Percentiles rank a stretch among this genome's conserved stretches.
These are phyloP conservation scores for Alternaria hordeiaustralica DNA, from an alignment of 2,329 filamentous ascomycete species.

Conservation along the genomic window DNA sequence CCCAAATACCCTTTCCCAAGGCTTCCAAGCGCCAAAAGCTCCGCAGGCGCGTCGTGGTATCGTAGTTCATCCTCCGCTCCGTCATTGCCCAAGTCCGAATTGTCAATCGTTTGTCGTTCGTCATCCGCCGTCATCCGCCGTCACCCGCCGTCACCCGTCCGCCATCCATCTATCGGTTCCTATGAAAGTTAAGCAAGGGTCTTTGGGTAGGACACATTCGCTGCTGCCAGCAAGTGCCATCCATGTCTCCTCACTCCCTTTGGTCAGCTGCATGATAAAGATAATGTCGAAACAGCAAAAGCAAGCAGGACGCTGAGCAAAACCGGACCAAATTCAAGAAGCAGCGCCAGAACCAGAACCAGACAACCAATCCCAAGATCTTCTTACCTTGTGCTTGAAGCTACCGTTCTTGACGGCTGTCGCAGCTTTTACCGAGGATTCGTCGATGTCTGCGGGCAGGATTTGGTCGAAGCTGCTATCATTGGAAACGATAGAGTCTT, in stretches of 20 bases:
- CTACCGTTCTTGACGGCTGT: not conserved
- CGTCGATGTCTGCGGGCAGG: not conserved
- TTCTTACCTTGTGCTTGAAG: conserved; percentile 24
- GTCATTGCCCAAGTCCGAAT: not conserved
- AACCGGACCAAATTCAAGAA: conserved; percentile 5
- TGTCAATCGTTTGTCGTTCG: not conserved
- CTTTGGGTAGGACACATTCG: not conserved
- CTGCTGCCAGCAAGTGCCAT: not conserved
- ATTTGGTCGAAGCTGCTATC: conserved; percentile 21
- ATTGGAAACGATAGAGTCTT: conserved; percentile 9
- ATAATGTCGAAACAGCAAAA: not conserved
- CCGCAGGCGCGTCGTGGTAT: not conserved
- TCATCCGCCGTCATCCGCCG: not conserved
- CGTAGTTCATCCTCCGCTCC: not conserved
- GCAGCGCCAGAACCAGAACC: conserved; percentile 9
- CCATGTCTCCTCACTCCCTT: conserved; percentile 6
- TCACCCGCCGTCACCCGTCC: not conserved
- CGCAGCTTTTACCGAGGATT: not conserved
- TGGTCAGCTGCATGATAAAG: conserved; percentile 9
- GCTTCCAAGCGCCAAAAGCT: not conserved
- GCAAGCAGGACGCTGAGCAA: not conserved
- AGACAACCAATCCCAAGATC: conserved; percentile 19
- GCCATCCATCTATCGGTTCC: not conserved
- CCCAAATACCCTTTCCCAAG: not conserved
- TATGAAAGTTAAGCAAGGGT: not conserved